Evolutionary conservation across 768 basidiomycete genomes (phyloP), one percentile per base, ranked within the genome.

Genomic region (Coprinellus micaceus): DNA sequence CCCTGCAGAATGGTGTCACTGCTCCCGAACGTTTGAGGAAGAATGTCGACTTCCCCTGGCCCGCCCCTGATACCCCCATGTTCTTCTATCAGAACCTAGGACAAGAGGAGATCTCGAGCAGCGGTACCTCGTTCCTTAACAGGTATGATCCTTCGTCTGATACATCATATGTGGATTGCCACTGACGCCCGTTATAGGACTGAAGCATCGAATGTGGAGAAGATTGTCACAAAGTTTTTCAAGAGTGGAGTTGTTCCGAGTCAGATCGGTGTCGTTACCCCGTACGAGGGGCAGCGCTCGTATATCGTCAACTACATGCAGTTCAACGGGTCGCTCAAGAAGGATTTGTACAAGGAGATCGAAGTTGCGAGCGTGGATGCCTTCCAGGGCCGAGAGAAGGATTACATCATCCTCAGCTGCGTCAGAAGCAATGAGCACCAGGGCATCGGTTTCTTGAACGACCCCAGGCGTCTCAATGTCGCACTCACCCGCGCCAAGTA

Each of bases 301-400:
- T 98, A 97, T 70, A 89, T 99, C 67, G 95, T 96, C 69, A 96
- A 93, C 71, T 99, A 96, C 71, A 98, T 99, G 97, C 97, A 99
- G 76, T 93, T 97, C 78, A 97, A 98, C 67, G 97, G 97, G n/a
- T 88, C 94, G 25, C 78, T 98, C 59, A 98, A 98, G 85, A 99
- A 98, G 76, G 97, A 99, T 62, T 72, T 98, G 17, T 99, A 99
- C 78, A 99, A 99, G 77, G 97, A 99, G 66, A 95, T 99, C 39
- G 97, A 99, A 69, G 97, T 99, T 47, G 97, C 97, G 4, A 94
- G 91, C 61, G 97, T 99, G 53, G 97, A 99, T 68, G 97, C 97
- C 4, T 99, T 99, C 83, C 97, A 99, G 69, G 97, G 97, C 47
- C 84, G 97, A 67, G 97, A 99, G 77, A 99, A 99, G 81, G 97